Base-by-base conservation (phyloP, 1,139 yeast genomes). In the Debaryomycetaceae sp. region DNA sequence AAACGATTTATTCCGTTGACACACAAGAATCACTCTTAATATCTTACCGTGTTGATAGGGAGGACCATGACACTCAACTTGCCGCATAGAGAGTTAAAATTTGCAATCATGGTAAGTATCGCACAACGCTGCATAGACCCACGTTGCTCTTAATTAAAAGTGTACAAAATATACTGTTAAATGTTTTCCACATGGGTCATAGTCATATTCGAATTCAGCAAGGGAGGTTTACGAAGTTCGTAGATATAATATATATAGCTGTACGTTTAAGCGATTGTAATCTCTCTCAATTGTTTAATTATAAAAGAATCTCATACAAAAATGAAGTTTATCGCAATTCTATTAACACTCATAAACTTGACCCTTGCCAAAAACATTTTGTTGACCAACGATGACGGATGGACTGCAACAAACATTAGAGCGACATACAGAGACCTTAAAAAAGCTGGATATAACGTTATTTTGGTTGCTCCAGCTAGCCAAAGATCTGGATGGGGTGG, bases 401-500 rank as follows among this genome's bases (percentile, higher is more conserved):
- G 78, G 78, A 73, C 72, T 17, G 63, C 83, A 26, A 77, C 83
- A 43, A 77, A 78, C 59, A 74, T 79, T 56, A 74, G 83, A 61
- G 82, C 83, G 31, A 60, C 79, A 33, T 79, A 78, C 70, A 64
- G 71, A 50, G 76, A 68, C 44, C 68, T 79, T 56, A 74, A 68
- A 49, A 64, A 58, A 14, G 82, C 78, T 15, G 83, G 82, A 30
- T 79, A 79, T 59, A 65, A 67, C 36, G 83, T 78, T 39, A 63
- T 72, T 46, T 50, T 78, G 53, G 79, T 75, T 40, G 83, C 84
- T 17, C 83, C 84, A 32, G 80, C 70, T 16, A 65, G 69, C 31
- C 83, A 79, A 59, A 72, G 79, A 63, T 77, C 83, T 3, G 84
- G 83, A 5, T 76, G 67, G 60, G 76, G 79, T 48, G 83, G 83